Evolutionary conservation across 805 yeast genomes (phyloP), one percentile per base, ranked within the genome.

Genomic region (Wickerhamomyces mucosus): DNA sequence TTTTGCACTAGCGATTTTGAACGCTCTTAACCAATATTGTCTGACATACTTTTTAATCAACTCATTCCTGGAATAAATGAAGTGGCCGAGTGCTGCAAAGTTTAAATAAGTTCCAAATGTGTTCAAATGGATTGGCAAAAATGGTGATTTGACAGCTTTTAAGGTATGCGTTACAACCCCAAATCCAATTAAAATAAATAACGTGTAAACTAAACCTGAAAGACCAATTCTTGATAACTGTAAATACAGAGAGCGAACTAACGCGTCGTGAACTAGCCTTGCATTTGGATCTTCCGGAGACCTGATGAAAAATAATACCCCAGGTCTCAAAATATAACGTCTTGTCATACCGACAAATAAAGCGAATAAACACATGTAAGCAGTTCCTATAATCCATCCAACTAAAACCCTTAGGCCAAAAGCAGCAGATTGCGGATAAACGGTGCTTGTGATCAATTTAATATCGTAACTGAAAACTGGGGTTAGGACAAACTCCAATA

Each of bases 231-330:
- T 66, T 18, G 79, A 73, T 15, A 88, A 39, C 51, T 92, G 96
- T 28, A 78, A 59, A 7, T 56, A 40, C 46, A 89, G 68, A 1
- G 95, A 82, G 42, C 81, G 75, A 36, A 81, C 78, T 32, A 92
- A 56, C 1, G 95, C 92, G 50, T 88, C 95, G 42, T 85, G 89
- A 26, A 89, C 68, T 10, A 92, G 70, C 42, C 89, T 74, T 28
- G 85, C 77, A 44, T 83, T 80, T 24, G 95, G 95, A 51, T 92
- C 96, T 45, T 86, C 96, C 5, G 96, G 95, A 15, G 95, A 85
- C 45, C 95, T 70, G 38, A 92, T 81, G 59, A 92, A 92, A 53
- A 75, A 92, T 28, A 92, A 62, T 7, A 84, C 95, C 10, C 98
- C 99, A 0, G 81, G 78, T 34, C 99, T 69, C 36, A 89, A 65